These are phyloP conservation scores for Rhynchospora breviuscula DNA, from an alignment of 176 grass and related monocot species.

Conservation along the genomic window DNA sequence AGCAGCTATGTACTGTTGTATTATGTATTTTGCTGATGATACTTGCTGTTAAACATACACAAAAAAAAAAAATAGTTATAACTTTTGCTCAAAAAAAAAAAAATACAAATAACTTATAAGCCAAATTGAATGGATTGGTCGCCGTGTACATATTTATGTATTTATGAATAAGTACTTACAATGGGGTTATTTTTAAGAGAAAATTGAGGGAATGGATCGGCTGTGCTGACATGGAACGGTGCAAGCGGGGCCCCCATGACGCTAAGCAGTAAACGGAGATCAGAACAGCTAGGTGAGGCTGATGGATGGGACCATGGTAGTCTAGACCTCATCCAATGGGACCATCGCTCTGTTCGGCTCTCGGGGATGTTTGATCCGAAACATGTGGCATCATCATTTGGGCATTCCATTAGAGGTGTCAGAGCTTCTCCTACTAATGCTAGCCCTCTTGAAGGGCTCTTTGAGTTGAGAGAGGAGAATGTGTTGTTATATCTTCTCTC, in stretches of 20 bases:
- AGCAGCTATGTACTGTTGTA: slow-evolving; percentile 89
- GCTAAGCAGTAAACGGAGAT: slow-evolving; percentile 79
- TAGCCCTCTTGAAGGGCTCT: background rate
- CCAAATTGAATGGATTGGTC: too few relatives aligned
- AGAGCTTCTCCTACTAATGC: slow-evolving; percentile 19
- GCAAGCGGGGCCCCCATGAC: slow-evolving; percentile 91
- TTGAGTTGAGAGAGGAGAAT: slow-evolving; percentile 15
- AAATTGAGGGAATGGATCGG: slow-evolving; percentile 46
- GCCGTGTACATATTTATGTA: too few relatives aligned
- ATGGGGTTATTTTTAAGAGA: slow-evolving; percentile 70
- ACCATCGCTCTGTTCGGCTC: slow-evolving; percentile 11
- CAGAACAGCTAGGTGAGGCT: slow-evolving; percentile 47
- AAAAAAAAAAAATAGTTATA: too few relatives aligned
- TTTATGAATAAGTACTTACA: slow-evolving; percentile 54
- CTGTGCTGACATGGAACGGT: slow-evolving; percentile 37
- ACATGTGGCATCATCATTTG: background rate
- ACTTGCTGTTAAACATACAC: too few relatives aligned
- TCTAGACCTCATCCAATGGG: slow-evolving; percentile 22
- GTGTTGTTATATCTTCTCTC: background rate
- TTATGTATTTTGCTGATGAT: slow-evolving; percentile 86
- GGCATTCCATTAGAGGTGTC: slow-evolving; percentile 23
- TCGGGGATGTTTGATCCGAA: background rate
- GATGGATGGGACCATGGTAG: slow-evolving; percentile 4
- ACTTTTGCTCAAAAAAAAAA: too few relatives aligned
- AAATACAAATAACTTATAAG: too few relatives aligned